These are phyloP conservation scores for Diaporthe sp. DNA, from an alignment of 2,329 filamentous ascomycete species.

Conservation along the genomic window DNA sequence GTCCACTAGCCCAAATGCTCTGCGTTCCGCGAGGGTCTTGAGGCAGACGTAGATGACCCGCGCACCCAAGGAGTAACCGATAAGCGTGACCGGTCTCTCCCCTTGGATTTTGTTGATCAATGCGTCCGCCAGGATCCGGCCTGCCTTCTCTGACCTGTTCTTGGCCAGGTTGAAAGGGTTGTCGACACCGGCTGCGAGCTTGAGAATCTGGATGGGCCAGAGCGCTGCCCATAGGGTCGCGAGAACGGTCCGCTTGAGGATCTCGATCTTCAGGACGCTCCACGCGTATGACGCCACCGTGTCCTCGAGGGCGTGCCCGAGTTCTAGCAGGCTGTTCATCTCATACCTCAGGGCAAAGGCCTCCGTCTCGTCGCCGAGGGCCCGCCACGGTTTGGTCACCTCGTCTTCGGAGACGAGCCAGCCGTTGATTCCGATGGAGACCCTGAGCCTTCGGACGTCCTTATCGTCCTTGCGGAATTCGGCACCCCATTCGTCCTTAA, in stretches of 20 bases:
- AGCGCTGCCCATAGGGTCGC: conserved; percentile 75
- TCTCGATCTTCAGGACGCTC: conserved; percentile 77
- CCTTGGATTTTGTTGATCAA: conserved; percentile 85
- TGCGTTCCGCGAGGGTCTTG: conserved; percentile 78
- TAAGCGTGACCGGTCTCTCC: conserved; percentile 81
- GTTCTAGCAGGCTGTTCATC: conserved; percentile 77
- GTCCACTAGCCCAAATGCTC: conserved; percentile 86
- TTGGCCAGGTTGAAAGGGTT: conserved; percentile 85
- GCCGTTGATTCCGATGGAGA: conserved; percentile 88
- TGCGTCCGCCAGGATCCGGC: conserved; percentile 82
- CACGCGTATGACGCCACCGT: conserved; percentile 82
- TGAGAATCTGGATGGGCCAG: conserved; percentile 75
- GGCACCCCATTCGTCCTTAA: conserved; percentile 60
- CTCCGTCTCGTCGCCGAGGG: conserved; percentile 77
- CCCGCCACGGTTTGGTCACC: conserved; percentile 82
- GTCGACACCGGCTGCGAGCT: conserved; percentile 76
- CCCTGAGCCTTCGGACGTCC: conserved; percentile 68
- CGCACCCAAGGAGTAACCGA: conserved; percentile 86
- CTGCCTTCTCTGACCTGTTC: conserved; percentile 82
- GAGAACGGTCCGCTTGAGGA: conserved; percentile 78
- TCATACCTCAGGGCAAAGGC: conserved; percentile 89
- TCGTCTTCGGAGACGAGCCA: conserved; percentile 84
- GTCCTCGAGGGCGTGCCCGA: conserved; percentile 78
- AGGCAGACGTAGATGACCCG: conserved; percentile 87
- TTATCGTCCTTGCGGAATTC: conserved; percentile 44